phyloP scores from a whole-genome alignment of 768 basidiomycete genomes.

The Russula ochroleuca region DNA sequence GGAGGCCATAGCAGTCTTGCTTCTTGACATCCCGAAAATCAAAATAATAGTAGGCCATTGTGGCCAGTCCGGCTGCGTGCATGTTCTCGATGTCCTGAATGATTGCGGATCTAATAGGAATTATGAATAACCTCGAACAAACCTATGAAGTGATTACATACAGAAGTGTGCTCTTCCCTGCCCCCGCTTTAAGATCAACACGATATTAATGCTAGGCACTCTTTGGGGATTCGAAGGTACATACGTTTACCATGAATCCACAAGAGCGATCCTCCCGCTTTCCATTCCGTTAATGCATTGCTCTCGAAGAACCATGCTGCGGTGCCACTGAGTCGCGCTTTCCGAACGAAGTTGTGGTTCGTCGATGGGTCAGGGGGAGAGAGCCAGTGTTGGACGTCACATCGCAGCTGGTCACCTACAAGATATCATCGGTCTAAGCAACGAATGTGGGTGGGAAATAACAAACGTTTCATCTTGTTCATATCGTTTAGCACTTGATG shows the following conservation, averaged over 20 bases:
- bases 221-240: rapidly evolving
- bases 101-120: neutral
- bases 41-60: neutral
- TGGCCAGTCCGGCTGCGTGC: neutral
- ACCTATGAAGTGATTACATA: neutral
- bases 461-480: neutral
- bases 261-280: neutral
- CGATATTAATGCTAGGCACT: neutral
- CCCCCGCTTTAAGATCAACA: neutral
- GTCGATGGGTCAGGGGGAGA: neutral
- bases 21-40: conserved; percentile 1
- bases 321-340: neutral
- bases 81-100: neutral
- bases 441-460: neutral
- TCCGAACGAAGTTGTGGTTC: neutral
- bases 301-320: neutral
- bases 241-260: neutral
- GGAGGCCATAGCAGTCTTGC: neutral
- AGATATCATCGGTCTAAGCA: neutral
- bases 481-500: neutral
- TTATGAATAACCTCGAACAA: neutral
- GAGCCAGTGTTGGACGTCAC: neutral
- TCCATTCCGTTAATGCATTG: neutral
- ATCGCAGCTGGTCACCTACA: neutral
- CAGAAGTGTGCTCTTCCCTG: neutral